A percentile compares a stretch with the other conserved stretches of the same genome.
phyloP scores from a whole-genome alignment of 2,329 filamentous ascomycete genomes.

The Cladosporium halotolerans region DNA sequence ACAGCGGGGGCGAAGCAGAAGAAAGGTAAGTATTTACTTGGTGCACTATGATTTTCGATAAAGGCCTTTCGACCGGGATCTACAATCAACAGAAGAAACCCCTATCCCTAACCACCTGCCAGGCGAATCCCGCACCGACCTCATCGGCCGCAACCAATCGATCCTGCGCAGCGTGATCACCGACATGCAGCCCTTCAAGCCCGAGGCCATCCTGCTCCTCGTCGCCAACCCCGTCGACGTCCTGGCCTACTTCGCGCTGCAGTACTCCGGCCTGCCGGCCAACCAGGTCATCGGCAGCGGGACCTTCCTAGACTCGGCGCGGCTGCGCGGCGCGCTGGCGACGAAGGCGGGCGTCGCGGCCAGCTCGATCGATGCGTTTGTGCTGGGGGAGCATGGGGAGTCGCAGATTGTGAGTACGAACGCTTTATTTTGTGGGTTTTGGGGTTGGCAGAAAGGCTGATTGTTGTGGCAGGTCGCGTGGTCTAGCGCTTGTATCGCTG shows the following conservation, averaged over 20 bases:
- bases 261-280: constrained; percentile 43
- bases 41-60: too few species aligned
- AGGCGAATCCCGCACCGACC: constrained; percentile 40
- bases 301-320: constrained; percentile 48
- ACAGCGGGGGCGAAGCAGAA: constrained; percentile 50
- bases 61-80: too few species aligned
- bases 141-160: constrained; percentile 44
- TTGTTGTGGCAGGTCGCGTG: constrained; percentile 32
- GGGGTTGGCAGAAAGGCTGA: not conserved
- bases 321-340: constrained; percentile 42
- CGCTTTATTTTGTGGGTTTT: not conserved
- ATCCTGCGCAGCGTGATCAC: constrained; percentile 44
- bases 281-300: constrained; percentile 49
- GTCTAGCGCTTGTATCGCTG: constrained; percentile 40
- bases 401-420: constrained; percentile 36
- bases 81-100: too few species aligned
- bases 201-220: constrained; percentile 45
- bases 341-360: constrained; percentile 33
- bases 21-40: constrained; percentile 19
- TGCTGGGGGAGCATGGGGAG: constrained; percentile 46
- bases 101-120: not conserved
- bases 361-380: constrained; percentile 38
- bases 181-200: constrained; percentile 44
- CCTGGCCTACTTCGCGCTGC: constrained; percentile 45
- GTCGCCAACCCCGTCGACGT: constrained; percentile 53